Conservation (phyloP, 2,329 filamentous ascomycete species). For the Talaromyces sp. region DNA sequence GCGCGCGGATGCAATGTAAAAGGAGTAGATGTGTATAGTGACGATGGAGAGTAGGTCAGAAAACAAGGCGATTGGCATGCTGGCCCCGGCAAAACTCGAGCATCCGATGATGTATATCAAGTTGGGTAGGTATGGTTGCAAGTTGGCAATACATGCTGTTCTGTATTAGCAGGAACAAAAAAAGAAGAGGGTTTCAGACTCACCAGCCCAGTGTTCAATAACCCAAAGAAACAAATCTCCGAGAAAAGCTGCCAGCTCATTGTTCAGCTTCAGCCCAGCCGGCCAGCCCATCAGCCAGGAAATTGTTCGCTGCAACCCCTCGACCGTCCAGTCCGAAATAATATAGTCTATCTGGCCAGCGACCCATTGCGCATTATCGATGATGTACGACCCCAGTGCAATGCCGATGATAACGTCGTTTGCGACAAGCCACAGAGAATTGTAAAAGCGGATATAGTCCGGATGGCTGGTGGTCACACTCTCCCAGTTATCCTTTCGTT, state of each 20-base stretch:
- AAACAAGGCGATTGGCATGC: conserved; percentile 93
- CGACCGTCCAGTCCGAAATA: conserved; percentile 76
- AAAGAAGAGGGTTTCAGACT: conserved; percentile 24
- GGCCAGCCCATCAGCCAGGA: conserved; percentile 95
- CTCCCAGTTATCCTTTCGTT: conserved; percentile 86
- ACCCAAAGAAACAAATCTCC: conserved; percentile 97
- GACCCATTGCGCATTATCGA: conserved; percentile 85
- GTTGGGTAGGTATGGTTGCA: conserved; percentile 75
- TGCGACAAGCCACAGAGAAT: conserved; percentile 94
- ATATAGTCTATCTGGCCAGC: conserved; percentile 72
- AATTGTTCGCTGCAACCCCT: conserved; percentile 82
- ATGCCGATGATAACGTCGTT: conserved; percentile 99
- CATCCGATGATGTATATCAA: conserved; percentile 92
- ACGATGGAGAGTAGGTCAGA: conserved; percentile 88
- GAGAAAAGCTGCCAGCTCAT: conserved; percentile 85
- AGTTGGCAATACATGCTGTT: conserved; percentile 67
- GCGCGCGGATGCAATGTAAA: conserved; percentile 92
- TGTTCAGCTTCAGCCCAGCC: conserved; percentile 90
- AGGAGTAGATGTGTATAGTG: conserved; percentile 95
- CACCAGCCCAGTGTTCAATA: conserved; percentile 94
- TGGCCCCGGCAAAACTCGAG: conserved; percentile 90
- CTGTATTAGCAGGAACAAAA: conserved; percentile 12
- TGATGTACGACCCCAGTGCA: conserved; percentile 90
- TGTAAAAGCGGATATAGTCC: conserved; percentile 98
- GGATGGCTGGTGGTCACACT: conserved; percentile 93